Percentiles rank a stretch among this genome's conserved stretches.
Evolutionary conservation across 345 rosid genomes (phyloP).

Genomic region (Euphorbia lathyris): DNA sequence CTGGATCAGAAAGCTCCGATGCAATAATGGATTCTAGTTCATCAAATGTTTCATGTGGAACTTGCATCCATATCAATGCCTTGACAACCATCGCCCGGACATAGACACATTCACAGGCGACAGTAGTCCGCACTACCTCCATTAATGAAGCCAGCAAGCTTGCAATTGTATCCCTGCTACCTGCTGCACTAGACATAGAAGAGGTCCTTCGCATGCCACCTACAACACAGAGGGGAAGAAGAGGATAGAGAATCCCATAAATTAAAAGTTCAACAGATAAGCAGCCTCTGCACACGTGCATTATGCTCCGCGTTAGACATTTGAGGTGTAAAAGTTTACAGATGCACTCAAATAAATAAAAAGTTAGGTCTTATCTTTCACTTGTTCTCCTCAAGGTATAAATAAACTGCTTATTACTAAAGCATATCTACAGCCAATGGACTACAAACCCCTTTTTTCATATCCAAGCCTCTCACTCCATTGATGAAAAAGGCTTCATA

Average conservation of each 20-base stretch:
- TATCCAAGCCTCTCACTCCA: background rate
- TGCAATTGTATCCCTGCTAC: constrained; percentile 85
- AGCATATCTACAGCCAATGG: background rate
- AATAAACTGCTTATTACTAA: background rate
- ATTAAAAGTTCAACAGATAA: background rate
- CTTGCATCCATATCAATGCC: constrained; percentile 99
- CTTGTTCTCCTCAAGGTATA: background rate
- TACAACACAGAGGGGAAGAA: constrained; percentile 19
- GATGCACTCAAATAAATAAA: no score
- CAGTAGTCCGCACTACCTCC: constrained; percentile 99
- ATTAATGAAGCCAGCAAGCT: constrained; percentile 83
- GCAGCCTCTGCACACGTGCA: background rate
- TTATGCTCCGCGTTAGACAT: background rate
- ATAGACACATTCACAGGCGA: constrained; percentile 98
- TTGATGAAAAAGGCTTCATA: background rate
- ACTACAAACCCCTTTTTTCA: background rate
- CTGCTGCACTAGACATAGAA: constrained; percentile 58
- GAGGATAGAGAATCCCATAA: constrained; percentile 4
- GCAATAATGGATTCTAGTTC: constrained; percentile 95
- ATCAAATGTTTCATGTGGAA: constrained; percentile 87
- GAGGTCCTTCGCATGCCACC: constrained; percentile 73
- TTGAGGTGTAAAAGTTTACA: no score
- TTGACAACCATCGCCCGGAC: constrained; percentile 98
- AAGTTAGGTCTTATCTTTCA: no score
- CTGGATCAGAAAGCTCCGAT: constrained; percentile 98